phyloP scores from a whole-genome alignment of 495 filamentous ascomycete species.

The Neurospora sp. region DNA sequence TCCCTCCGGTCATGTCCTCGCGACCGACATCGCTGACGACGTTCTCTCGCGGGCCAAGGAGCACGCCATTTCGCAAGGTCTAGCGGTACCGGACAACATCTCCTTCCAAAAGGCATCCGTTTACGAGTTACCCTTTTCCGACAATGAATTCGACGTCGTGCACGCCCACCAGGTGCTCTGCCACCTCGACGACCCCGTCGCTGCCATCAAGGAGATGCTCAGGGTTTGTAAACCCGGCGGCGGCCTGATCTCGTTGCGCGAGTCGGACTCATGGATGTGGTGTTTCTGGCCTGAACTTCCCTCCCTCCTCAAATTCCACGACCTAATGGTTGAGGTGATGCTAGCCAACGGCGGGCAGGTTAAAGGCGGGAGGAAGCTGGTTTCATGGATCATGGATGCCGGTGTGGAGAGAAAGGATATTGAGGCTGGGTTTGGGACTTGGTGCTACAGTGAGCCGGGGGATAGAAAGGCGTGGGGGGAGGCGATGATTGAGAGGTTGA shows the following conservation, averaged over 20 bases:
- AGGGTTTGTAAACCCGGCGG: conserved; percentile 32
- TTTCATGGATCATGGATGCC: conserved; percentile 33
- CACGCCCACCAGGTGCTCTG: conserved; percentile 30
- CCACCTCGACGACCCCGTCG: conserved; percentile 29
- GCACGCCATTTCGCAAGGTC: conserved; percentile 8
- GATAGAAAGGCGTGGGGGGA: conserved; percentile 29
- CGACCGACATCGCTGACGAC: conserved; percentile 28
- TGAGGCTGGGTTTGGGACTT: conserved; percentile 25
- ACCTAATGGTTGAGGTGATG: conserved; percentile 17
- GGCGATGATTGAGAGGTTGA: conserved; percentile 21
- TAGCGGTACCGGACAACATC: conserved; percentile 25
- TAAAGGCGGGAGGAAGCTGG: conserved; percentile 26
- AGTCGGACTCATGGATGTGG: conserved; percentile 27
- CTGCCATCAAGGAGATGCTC: conserved; percentile 30
- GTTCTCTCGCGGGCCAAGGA: conserved; percentile 26
- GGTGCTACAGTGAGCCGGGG: conserved; percentile 25
- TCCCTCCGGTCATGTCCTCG: conserved; percentile 27
- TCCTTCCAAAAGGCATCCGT: conserved; percentile 27
- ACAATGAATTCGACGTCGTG: conserved; percentile 33
- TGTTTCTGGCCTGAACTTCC: conserved; percentile 26
- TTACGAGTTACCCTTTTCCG: conserved; percentile 30
- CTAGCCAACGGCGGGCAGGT: conserved; percentile 21
- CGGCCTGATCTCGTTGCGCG: conserved; percentile 33
- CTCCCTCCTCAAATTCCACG: conserved; percentile 25
- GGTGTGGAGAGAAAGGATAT: conserved; percentile 28